Conservation (phyloP, 352 stramenopile genomes). For the Phytophthora meadii region DNA sequence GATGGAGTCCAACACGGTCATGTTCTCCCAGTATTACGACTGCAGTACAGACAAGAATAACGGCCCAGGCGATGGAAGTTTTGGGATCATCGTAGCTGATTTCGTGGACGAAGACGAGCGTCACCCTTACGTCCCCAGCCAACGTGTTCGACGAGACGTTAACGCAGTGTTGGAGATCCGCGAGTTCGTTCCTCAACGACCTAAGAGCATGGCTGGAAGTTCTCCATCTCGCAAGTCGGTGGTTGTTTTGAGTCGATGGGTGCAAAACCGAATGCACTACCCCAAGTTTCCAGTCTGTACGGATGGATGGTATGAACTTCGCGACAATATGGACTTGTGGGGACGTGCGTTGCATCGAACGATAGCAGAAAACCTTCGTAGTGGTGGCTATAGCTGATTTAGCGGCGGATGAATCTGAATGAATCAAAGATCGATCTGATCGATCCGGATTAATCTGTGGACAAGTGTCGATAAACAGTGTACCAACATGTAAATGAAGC, state of each 20-base stretch:
- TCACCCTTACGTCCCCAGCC: conserved; percentile 35
- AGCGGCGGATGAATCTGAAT: no score
- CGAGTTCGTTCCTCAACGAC: conserved; percentile 17
- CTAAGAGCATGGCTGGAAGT: conserved; percentile 12
- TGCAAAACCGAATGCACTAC: conserved; percentile 43
- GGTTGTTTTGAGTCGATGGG: conserved; percentile 38
- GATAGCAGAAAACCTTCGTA: conserved; percentile 30
- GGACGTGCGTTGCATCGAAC: conserved; percentile 29
- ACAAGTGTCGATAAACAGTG: no score
- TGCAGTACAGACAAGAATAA: conserved; percentile 13
- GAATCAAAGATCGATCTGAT: no score
- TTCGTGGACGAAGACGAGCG: conserved; percentile 47
- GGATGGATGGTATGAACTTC: conserved; percentile 38
- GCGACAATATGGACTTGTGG: conserved; percentile 45
- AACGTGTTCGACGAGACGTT: conserved; percentile 36
- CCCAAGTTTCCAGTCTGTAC: conserved; percentile 34
- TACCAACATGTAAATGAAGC: no score
- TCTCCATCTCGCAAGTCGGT: conserved; percentile 27
- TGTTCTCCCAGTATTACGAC: conserved; percentile 49
- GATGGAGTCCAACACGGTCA: conserved; percentile 53
- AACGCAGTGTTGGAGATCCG: conserved; percentile 39
- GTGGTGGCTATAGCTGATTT: no score
- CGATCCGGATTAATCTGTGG: no score
- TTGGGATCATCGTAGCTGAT: conserved; percentile 39
- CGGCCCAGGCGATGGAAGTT: conserved; percentile 16